Percentiles rank a stretch among this genome's conserved stretches.
These are phyloP conservation scores for Fusarium poae DNA, from an alignment of 2,329 filamentous ascomycete species.

Conservation along the genomic window DNA sequence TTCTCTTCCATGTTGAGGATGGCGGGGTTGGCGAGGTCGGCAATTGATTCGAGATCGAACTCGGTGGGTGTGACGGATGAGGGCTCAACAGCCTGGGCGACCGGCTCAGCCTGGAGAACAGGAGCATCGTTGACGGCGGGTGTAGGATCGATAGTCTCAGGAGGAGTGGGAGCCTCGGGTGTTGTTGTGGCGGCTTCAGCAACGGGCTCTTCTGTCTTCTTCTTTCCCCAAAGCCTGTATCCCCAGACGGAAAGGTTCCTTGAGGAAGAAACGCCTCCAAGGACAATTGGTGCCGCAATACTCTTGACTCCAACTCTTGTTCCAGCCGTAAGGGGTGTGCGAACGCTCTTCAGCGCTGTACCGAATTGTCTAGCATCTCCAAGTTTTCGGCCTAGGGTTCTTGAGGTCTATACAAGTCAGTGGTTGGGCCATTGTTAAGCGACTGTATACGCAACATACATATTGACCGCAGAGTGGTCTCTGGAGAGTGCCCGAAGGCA, in stretches of 20 bases:
- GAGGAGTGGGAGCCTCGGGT: conserved; percentile 35
- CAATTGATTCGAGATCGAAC: conserved; percentile 53
- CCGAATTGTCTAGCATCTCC: conserved; percentile 55
- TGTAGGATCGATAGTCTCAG: conserved; percentile 32
- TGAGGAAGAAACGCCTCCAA: conserved; percentile 51
- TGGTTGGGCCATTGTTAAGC: neutral
- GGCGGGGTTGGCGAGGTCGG: conserved; percentile 56
- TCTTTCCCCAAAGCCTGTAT: conserved; percentile 46
- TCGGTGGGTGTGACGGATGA: conserved; percentile 47
- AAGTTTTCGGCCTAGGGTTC: conserved; percentile 49
- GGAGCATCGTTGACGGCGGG: conserved; percentile 28
- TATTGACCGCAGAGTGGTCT: conserved; percentile 50
- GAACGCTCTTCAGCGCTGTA: conserved; percentile 49
- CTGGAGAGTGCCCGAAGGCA: conserved; percentile 53
- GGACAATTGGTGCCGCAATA: conserved; percentile 46
- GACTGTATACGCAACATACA: conserved; percentile 40
- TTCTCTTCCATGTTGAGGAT: conserved; percentile 75
- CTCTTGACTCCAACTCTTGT: conserved; percentile 44
- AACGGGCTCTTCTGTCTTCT: conserved; percentile 44
- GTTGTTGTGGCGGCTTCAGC: conserved; percentile 37
- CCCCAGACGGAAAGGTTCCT: conserved; percentile 55
- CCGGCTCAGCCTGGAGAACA: conserved; percentile 40
- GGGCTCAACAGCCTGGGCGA: conserved; percentile 36
- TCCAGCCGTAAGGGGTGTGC: conserved; percentile 37
- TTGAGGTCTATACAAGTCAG: conserved; percentile 42